Evolutionary conservation across 164 flowering plant genomes (phyloP).

Genomic region (Platanus orientalis): DNA sequence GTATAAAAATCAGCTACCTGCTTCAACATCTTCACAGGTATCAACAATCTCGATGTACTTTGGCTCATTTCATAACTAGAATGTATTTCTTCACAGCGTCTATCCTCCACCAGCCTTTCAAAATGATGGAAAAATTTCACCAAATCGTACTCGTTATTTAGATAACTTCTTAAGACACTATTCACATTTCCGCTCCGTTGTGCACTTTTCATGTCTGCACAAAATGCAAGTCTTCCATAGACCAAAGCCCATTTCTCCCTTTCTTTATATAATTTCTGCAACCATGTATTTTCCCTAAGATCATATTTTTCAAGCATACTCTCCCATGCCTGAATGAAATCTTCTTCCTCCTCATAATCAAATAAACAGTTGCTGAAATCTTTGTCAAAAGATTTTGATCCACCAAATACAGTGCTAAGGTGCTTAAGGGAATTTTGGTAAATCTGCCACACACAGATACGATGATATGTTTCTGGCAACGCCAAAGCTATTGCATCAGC

Average conservation of each 20-base stretch:
- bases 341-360: too few species aligned
- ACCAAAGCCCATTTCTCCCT: constrained; percentile 36
- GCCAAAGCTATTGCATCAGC: constrained; percentile 20
- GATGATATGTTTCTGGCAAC: constrained; percentile 21
- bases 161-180: constrained; percentile 12
- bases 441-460: constrained; percentile 32
- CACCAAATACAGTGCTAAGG: constrained; percentile 11
- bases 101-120: constrained; percentile 21
- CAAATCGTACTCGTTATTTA: constrained; percentile 16
- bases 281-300: constrained; percentile 31
- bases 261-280: constrained; percentile 15
- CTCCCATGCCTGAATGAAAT: constrained; percentile 20
- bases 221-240: constrained; percentile 22
- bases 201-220: constrained; percentile 20
- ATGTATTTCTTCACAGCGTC: constrained; percentile 20
- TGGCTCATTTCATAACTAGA: constrained; percentile 17
- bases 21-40: constrained; percentile 14
- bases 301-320: constrained; percentile 19
- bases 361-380: too few species aligned
- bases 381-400: constrained; percentile 7
- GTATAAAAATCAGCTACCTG: constrained; percentile 26
- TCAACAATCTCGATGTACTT: constrained; percentile 16
- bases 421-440: constrained; percentile 23
- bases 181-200: constrained; percentile 22
- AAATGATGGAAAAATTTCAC: constrained; percentile 24